These are phyloP conservation scores for Paramecium biaurelia DNA, from an alignment of 73 alveolate species.

Conservation along the genomic window DNA sequence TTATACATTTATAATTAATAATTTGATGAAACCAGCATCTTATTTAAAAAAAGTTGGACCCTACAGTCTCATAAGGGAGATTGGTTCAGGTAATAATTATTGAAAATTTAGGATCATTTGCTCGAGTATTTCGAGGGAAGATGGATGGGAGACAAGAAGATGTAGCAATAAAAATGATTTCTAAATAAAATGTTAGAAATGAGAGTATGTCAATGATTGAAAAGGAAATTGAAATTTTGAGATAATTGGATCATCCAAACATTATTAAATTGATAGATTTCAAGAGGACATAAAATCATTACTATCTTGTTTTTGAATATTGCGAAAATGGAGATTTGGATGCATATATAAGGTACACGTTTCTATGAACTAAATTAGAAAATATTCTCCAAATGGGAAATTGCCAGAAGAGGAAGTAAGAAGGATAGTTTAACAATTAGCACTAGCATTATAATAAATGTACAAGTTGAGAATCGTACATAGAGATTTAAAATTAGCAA, in stretches of 20 bases:
- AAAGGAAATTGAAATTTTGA: constrained; percentile 50
- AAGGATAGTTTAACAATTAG: constrained; percentile 37
- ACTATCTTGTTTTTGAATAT: constrained; percentile 56
- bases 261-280: constrained; percentile 54
- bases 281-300: constrained; percentile 50
- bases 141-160: constrained; percentile 33
- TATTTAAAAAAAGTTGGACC: constrained; percentile 61
- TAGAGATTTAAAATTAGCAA: constrained; percentile 66
- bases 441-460: constrained; percentile 47
- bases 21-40: constrained; percentile 33
- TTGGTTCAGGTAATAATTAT: constrained; percentile 27
- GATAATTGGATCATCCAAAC: constrained; percentile 54
- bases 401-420: constrained; percentile 29
- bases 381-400: constrained; percentile 19
- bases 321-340: constrained; percentile 63
- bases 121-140: constrained; percentile 50
- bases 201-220: constrained; percentile 9
- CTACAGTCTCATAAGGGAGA: constrained; percentile 48
- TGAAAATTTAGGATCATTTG: constrained; percentile 1
- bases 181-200: constrained; percentile 33
- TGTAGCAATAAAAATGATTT: constrained; percentile 64
- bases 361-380: neutral
- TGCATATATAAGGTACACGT: constrained; percentile 21
- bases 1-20: neutral
- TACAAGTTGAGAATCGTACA: constrained; percentile 58